Base-by-base conservation (phyloP, 2,329 filamentous ascomycete genomes). In the Pseudocercospora ulei region DNA sequence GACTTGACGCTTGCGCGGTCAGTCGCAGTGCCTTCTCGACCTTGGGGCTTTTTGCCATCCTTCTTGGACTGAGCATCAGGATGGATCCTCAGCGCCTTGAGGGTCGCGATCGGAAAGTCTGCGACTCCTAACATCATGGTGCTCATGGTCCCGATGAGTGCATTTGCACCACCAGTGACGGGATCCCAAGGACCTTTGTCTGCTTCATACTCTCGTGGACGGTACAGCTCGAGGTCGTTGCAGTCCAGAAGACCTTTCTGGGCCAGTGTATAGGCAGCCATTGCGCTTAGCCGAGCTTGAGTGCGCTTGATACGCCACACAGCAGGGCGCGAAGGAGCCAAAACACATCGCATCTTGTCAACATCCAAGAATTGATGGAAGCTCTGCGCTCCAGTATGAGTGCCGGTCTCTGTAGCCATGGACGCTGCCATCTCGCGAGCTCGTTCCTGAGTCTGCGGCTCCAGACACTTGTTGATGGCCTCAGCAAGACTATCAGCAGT, bases 91-190 rank as follows among this genome's bases (percentile, higher is more conserved):
- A 68, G 55, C 5, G 66, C 59, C 46, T 67, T 68, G 29, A 73
- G 55, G 3, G 76, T 67, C 29, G 75, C 70, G 9, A 69, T 64
- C 0, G 75, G 75, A 28, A 78, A 67, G 54, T 93, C 85, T 1
- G 82, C 82, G 25, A 93, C 70, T 1, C 84, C 83, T 72, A 92
- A 81, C 53, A 82, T 75, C 41, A 95, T 78, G 24, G 74, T 80
- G 16, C 80, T 78, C 30, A 90, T 68, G n/a, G 87, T 88, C 4
- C 82, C 81, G n/a, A 93, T 66, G 1, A 95, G 63, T 0, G 86
- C 83, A 28, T 76, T 75, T 0, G 84, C 78, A 9, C 77, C 82
- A 12, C 83, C 84, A 8, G 80, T 78, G 14, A 92, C 73, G 0
- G 85, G 84, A 48, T 90, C 85, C 53, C 74, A 77, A 0, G 84